Base-by-base conservation (phyloP, 148 eudicot genomes). In the Cornus kousa region DNA sequence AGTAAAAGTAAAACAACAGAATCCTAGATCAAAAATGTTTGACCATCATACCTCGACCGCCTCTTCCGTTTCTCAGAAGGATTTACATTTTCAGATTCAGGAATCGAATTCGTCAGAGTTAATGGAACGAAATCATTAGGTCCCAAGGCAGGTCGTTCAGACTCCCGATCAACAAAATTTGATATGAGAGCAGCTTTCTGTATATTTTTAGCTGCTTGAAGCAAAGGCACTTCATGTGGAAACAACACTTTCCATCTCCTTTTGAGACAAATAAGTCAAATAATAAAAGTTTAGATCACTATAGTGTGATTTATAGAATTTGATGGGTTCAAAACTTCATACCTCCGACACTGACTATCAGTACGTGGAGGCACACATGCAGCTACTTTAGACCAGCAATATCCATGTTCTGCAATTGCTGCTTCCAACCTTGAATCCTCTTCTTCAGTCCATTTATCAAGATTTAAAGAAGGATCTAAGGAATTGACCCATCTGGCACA, bases 151-250 rank as follows among this genome's bases (percentile, higher is more conserved):
- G 99, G 97, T 77, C 97, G 87, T 75, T 91, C 90, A 1, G 90
- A 83, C 86, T 93, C 97, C 78, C 99, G 85, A 79, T 93, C 99
- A 37, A 95, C 99, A 77, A 93, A 93, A 81, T 95, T 93, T 35
- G 97, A 88, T 59, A 90, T 86, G 31, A 90, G 81, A 73, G 93
- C 96, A 70, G 70, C 84, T 73, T 74, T 89, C 77, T 78, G 87
- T 31, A 88, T 75, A 78, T 78, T 81, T 85, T 80, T 86, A 55
- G 90, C 93, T 72, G 82, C 93, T 82, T 85, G 85, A 19, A 86
- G 89, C 75, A 73, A 37, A 59, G 87, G 88, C 50, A 87, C 93
- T 79, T 93, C 92, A 72, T 84, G 72, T 67, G 99, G 99, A 87
- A 81, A 87, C 69, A 91, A 78, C 60, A 53, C 79, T 77, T 64